Conservation (phyloP, 129 eudicot genomes). For the Daucus carota region DH1_v3.0 NC_030386.2:15653001-15653500, state of each 20-base stretch:
- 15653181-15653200: not conserved
- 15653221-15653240: conserved; percentile 90
- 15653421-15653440: too few relatives aligned
- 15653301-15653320: conserved; percentile 97
- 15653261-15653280: conserved; percentile 83
- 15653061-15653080: conserved; percentile 87
- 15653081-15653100: conserved; percentile 82
- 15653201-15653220: conserved; percentile 90
- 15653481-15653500: too few relatives aligned
- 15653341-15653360: too few relatives aligned
- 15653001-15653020: not conserved
- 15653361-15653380: too few relatives aligned
- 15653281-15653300: conserved; percentile 94
- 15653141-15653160: not conserved
- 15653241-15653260: conserved; percentile 77
- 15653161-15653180: not conserved
- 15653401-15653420: too few relatives aligned
- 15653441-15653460: too few relatives aligned
- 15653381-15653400: too few relatives aligned
- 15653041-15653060: conserved; percentile 90
- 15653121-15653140: conserved; percentile 52
- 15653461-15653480: too few relatives aligned
- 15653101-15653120: conserved; percentile 76
- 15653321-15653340: too few relatives aligned
- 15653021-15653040: conserved; percentile 34